Evolutionary conservation across 2,329 filamentous ascomycete genomes (phyloP).

Genomic region (Hortaea werneckii): DNA sequence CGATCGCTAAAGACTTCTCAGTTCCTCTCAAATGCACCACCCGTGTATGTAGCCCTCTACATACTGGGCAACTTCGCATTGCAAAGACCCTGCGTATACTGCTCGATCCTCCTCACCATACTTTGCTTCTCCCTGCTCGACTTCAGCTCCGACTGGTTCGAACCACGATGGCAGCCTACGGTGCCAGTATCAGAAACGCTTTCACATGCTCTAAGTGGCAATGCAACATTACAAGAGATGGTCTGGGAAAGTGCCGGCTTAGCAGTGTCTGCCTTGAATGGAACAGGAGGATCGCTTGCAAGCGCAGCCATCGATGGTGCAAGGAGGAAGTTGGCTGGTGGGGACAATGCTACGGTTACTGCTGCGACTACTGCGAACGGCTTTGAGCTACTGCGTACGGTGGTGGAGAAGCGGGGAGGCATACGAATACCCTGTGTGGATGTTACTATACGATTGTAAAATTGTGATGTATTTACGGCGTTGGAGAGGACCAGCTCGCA

Average conservation of each 20-base stretch:
- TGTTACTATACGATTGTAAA: slow-evolving; percentile 52
- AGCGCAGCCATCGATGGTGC: slow-evolving; percentile 56
- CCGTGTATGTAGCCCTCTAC: slow-evolving; percentile 42
- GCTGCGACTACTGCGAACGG: slow-evolving; percentile 50
- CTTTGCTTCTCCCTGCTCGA: slow-evolving; percentile 96
- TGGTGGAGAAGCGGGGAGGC: slow-evolving; percentile 65
- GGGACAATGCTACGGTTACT: slow-evolving; percentile 33
- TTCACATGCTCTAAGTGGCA: slow-evolving; percentile 21
- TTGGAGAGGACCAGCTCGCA: neutral
- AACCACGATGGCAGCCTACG: slow-evolving; percentile 47
- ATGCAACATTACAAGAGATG: slow-evolving; percentile 28
- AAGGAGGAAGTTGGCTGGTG: slow-evolving; percentile 33
- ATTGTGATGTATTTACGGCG: neutral
- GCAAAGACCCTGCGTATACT: slow-evolving; percentile 95
- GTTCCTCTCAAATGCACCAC: slow-evolving; percentile 31
- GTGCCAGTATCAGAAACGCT: slow-evolving; percentile 24
- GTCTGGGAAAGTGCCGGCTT: slow-evolving; percentile 57
- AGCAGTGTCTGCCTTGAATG: slow-evolving; percentile 47
- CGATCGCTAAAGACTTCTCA: neutral
- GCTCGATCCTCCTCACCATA: slow-evolving; percentile 87
- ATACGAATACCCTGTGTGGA: slow-evolving; percentile 90
- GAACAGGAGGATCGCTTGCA: slow-evolving; percentile 57
- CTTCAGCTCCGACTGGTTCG: slow-evolving; percentile 85
- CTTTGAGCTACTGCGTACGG: slow-evolving; percentile 73
- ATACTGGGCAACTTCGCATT: slow-evolving; percentile 89